Evolutionary conservation across 1,284 basidiomycete species (phyloP), one percentile per base, ranked within the genome.

Genomic region (Hypsizygus ulmarius): DNA sequence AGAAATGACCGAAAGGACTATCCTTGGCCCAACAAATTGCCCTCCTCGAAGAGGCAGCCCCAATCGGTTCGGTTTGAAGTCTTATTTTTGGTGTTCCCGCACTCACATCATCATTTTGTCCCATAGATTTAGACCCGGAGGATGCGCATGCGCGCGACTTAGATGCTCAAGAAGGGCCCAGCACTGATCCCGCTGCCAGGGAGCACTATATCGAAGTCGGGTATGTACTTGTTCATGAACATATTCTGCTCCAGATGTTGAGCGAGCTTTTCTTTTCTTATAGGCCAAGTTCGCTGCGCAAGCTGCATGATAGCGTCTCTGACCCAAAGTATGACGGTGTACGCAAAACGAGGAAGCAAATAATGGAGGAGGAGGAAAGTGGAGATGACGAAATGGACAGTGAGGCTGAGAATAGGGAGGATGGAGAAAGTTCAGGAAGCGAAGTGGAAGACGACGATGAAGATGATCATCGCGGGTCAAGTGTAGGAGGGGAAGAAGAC

Each of bases 161-260:
- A 35, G 66, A 67, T 29, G 60, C 64, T 10, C 65, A 65, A 37
- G 61, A 65, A 43, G 56, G 42, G 9, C 50, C 51, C 21, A 45
- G 45, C 39, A 55, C 58, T 43, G 60, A 66, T 28, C 55, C 56
- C 28, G 76, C 73, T 18, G 79, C 76, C 0, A 74, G 84, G 57
- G 84, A 83, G 55, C 92, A 94, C 65, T 95, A 94, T 64, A 60
- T 91, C 35, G 81, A 89, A 59, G 89, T 93, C 38, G 88, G 87
- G 90, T 92, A 63, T 58, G 79, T 69, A 12, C n/a, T 21, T 3
- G 18, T 39, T 18, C 42, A 38, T 34, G 15, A 30, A 25, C 18
- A 14, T 46, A 21, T 5, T 29, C 2, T 7, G 9, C 30, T 40
- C 15, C 45, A 35, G 36, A 46, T 39, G 37, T 45, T 7, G 21